Base-by-base conservation (phyloP, 108 stramenopile genomes). In the Parietichytrium sp. region DNA sequence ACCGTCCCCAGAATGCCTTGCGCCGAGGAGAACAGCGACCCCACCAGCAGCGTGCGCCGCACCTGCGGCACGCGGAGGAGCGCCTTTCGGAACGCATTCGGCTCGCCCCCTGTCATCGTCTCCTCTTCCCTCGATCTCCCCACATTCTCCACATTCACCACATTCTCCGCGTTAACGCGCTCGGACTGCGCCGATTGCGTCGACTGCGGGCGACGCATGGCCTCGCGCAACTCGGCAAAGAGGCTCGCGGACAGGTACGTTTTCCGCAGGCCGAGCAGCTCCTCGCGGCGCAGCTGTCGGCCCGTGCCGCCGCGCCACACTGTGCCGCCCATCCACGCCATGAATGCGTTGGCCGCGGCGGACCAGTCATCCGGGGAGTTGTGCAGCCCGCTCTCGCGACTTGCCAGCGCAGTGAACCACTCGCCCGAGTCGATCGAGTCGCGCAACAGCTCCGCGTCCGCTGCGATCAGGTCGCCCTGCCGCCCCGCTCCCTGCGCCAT, bases 401-500 rank as follows among this genome's bases (percentile, higher is more conserved):
- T 47, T 27, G 33, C 61, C n/a, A n/a, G 33, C 10, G 61, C 61
- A 38, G 36, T 42, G 8, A 42, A 33, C 61, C 61, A 72, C 42
- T 72, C 61, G 8, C 61, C 61, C 13, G 45, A 31, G 61, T 72
- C 61, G 61, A 72, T 38, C 38, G 38, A 45, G 1, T 72, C 45
- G 42, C 61, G 38, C 38, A 72, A 42, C 16, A 72, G 29, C 13
- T 33, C 61, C 6, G 36, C 20, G 61, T 72, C 61, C 6, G 61
- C 61, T 25, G 61, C 61, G 23, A 42, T 42, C 16, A 72, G 61
- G 23, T 72, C 61, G n/a, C n/a, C n/a, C n/a, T n/a, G n/a, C n/a
- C n/a, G n/a, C n/a, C n/a, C n/a, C n/a, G n/a, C n/a, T n/a, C n/a
- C n/a, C n/a, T n/a, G n/a, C n/a, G n/a, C n/a, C n/a, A n/a, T n/a